Evolutionary conservation across 2,329 filamentous ascomycete genomes (phyloP), one percentile per base, ranked within the genome.

Genomic region (Sordariomycetes sp.): DNA sequence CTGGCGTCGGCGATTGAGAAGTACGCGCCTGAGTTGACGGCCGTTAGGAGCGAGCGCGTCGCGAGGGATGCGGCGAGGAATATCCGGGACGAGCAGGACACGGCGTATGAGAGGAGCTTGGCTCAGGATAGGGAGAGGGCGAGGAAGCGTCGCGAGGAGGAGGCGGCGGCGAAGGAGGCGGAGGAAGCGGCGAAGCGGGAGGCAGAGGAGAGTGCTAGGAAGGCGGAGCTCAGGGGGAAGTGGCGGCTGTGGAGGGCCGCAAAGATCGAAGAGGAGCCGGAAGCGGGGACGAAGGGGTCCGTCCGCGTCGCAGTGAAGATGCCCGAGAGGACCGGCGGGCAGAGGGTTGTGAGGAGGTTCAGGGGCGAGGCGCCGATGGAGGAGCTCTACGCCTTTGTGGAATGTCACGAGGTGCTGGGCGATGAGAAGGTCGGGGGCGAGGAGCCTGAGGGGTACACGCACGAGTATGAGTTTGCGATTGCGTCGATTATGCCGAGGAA

Each of bases 301-400:
- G 87, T 95, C 20, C 82, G 90, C n/a, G 73, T 86, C 32, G 82
- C 81, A 3, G 71, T 86, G 50, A 84, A 82, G 71, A 79, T 86
- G 78, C 81, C 82, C 10, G 74, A 78, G 61, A 68, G 68, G 34
- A 71, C 70, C 0, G 85, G 81, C 4, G 87, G 82, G 0, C 86
- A 89, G 54, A 79, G 91, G 50, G 80, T 96, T 2, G 81, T 95
- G 58, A 80, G 92, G 50, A 81, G 81, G 54, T 97, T 99, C 67
- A 69, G 76, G 0, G 75, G 78, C 1, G 75, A 82, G n/a, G 82
- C 87, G 0, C 77, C 80, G 2, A 74, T 97, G 42, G 92, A 97
- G 67, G 90, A 96, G 65, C 73, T 99, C 6, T 97, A 97, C 69
- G 94, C 92, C 0, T 96, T 95, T 71, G 90, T 97, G 2, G 94